Base-by-base conservation (phyloP, 2,329 filamentous ascomycete genomes). In the Ophioceras dolichostomum region DNA sequence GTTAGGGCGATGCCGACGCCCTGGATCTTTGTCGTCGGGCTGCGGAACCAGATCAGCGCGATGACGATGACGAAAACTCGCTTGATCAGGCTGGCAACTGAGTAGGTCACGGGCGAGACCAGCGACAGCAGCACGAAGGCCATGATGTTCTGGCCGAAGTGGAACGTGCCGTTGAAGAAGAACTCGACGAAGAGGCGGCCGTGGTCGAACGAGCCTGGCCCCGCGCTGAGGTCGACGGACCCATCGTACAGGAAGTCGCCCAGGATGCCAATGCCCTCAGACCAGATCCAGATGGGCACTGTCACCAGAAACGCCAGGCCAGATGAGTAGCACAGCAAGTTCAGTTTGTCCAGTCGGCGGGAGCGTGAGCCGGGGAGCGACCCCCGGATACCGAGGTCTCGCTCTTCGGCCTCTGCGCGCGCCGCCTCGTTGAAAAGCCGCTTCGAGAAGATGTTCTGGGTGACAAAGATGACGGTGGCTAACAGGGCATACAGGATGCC, bases 371-470 rank as follows among this genome's bases (percentile, higher is more conserved):
- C 68, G 24, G 67, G 58, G n/a, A n/a, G n/a, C n/a, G n/a, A n/a
- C n/a, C n/a, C n/a, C n/a, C n/a, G n/a, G n/a, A n/a, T n/a, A n/a
- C n/a, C n/a, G n/a, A n/a, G n/a, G n/a, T n/a, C n/a, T n/a, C n/a
- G n/a, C 1, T 73, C 73, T 38, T 94, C 85, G 7, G 79, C 76
- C 59, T 95, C 89, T 2, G 85, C 83, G 41, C 79, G 79, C 6
- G 86, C 81, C 6, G 85, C 86, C 54, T 95, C 88, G 57, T 95
- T 98, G 67, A 98, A 98, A 9, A 98, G 76, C 46, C 86, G 85
- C 61, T 98, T 98, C 16, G 89, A 96, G 47, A 95, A 94, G 40
- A 98, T 98, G 54, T 98, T 98, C 55, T 98, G 91, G 0, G 87
- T 91, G 26, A 98, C 91, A 53, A 98, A 98, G 45, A 96, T 82